Evolutionary conservation across 2,329 filamentous ascomycete species (phyloP).

Genomic region (Scleromitrula shiraiana): DNA sequence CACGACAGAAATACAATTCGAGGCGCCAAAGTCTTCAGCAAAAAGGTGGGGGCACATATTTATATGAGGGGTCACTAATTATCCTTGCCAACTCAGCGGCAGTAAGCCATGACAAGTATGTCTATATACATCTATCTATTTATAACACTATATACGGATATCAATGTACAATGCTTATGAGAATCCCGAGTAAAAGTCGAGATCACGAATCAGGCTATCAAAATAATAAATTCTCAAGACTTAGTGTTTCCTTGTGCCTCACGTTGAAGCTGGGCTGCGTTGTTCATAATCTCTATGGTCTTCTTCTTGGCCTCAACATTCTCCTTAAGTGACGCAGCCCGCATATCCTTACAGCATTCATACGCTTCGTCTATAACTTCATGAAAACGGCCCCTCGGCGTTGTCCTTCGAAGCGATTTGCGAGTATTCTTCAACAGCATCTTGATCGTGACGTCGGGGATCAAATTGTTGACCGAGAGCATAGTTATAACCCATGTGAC

Average conservation of each 20-base stretch:
- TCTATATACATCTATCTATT: not conserved
- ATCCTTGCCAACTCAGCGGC: too few species aligned
- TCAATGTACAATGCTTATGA: too few species aligned
- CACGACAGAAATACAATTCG: too few species aligned
- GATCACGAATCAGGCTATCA: too few species aligned
- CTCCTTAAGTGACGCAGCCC: slow-evolving; percentile 3
- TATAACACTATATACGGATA: not conserved
- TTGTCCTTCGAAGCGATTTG: not conserved
- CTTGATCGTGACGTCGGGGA: slow-evolving; percentile 20
- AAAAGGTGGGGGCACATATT: not conserved
- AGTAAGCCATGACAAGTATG: too few species aligned
- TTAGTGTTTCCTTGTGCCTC: not conserved
- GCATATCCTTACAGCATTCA: slow-evolving; percentile 10
- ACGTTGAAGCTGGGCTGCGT: slow-evolving; percentile 14
- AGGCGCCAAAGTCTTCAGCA: too few species aligned
- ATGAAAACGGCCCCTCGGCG: slow-evolving; percentile 3
- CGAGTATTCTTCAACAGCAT: slow-evolving; percentile 13
- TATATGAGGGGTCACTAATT: not conserved
- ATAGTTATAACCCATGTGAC: slow-evolving; percentile 23
- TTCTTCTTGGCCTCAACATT: slow-evolving; percentile 15
- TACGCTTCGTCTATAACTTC: slow-evolving; percentile 13
- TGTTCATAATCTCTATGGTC: slow-evolving; percentile 23
- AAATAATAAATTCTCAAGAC: too few species aligned
- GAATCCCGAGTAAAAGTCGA: too few species aligned
- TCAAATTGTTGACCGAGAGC: slow-evolving; percentile 18